Base-by-base conservation (phyloP, 2,329 filamentous ascomycete species). In the Leptosphaerulina australis region DNA sequence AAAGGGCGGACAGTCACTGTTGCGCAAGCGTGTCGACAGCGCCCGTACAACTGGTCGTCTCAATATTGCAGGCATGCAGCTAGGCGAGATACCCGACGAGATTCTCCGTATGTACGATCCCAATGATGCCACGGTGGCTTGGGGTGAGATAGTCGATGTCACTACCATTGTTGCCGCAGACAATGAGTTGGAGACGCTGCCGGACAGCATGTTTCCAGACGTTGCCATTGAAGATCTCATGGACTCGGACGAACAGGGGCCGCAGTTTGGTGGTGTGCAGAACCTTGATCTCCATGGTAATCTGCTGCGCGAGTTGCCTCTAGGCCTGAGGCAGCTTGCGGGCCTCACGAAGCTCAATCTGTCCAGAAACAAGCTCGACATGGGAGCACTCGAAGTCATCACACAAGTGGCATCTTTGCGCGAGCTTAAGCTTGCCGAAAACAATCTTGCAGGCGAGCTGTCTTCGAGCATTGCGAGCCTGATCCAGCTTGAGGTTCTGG, bases 61-160 rank as follows among this genome's bases (percentile, higher is more conserved):
- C 29, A 97, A 97, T 58, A 92, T 99, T 66, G 87, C 92, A 0
- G 91, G 89, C 0, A 82, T 97, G 79, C 84, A 85, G 1, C 73
- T 99, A 29, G 88, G 85, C 53, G 81, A 88, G 49, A 88, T 99
- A 3, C 94, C 94, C 0, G 74, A 83, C 1, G 90, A 95, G 66
- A 88, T 97, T 0, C 77, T 96, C 74, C 84, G 86, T 45, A 97
- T 97, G 92, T 97, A 97, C 69, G 86, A 91, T 44, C 60, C 69
- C 17, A 80, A 85, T 46, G 83, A 87, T 28, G 79, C 78, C 10
- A 77, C 81, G 17, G 82, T 85, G 9, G 84, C 87, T 25, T 97
- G 94, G 94, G 91, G 91, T 2, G 93, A 97, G 71, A 88, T 88
- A 51, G 90, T 97, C 9, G 93, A 97, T 67, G 76, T 97, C 35